A percentile compares a stretch with the other conserved stretches of the same genome.
phyloP scores from a whole-genome alignment of 2,329 filamentous ascomycete species.

The Epichloe scottii region DNA sequence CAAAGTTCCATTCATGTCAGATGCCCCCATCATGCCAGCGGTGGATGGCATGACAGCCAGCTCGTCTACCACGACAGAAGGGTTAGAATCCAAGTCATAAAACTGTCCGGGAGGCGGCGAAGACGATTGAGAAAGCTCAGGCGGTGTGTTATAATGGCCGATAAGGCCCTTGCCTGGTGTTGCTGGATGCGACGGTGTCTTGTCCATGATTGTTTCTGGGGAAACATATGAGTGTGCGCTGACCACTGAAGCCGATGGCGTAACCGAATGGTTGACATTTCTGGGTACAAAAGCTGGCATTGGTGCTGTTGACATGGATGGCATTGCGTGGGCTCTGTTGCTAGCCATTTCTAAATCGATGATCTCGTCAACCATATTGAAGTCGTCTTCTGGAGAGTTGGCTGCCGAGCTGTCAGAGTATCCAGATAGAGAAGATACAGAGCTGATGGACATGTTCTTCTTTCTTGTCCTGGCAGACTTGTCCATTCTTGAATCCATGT shows the following conservation, averaged over 20 bases:
- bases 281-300: conserved; percentile 22
- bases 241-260: conserved; percentile 27
- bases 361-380: conserved; percentile 35
- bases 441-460: conserved; percentile 37
- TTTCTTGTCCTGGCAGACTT: conserved; percentile 45
- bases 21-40: conserved; percentile 20
- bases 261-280: conserved; percentile 21
- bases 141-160: conserved; percentile 45
- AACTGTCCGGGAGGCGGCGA: conserved; percentile 39
- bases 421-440: conserved; percentile 40
- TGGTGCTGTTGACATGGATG: conserved; percentile 33
- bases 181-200: conserved; percentile 22
- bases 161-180: conserved; percentile 38
- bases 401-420: conserved; percentile 44
- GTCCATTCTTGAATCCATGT: conserved; percentile 41
- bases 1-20: conserved; percentile 21
- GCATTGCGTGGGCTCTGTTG: conserved; percentile 15
- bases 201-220: conserved; percentile 31
- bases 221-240: conserved; percentile 33
- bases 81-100: conserved; percentile 33
- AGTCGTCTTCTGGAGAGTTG: conserved; percentile 40
- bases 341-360: conserved; percentile 28
- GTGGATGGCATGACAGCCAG: conserved; percentile 17
- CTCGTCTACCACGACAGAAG: conserved; percentile 18
- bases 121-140: conserved; percentile 47